phyloP scores from a whole-genome alignment of 2,329 filamentous ascomycete genomes.

The Phoma sp. region DNA sequence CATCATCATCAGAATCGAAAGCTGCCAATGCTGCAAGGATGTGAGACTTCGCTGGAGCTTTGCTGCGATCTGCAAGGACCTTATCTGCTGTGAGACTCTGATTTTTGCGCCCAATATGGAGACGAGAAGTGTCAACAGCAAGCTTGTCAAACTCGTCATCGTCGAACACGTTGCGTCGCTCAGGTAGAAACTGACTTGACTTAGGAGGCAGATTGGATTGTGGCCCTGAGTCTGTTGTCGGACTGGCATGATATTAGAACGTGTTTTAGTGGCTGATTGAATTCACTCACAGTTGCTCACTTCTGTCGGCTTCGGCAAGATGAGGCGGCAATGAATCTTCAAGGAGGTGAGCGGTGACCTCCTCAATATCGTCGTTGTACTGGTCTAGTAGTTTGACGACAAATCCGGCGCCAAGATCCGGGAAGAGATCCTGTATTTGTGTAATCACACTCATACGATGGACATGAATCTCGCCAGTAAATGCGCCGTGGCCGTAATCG shows the following conservation, averaged over 20 bases:
- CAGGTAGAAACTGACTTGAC: conserved; percentile 62
- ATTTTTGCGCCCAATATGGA: conserved; percentile 80
- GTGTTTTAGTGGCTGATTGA: background rate
- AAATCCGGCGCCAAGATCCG: conserved; percentile 83
- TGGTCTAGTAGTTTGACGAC: conserved; percentile 79
- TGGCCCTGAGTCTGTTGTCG: conserved; percentile 15
- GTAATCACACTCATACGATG: conserved; percentile 85
- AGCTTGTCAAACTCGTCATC: conserved; percentile 75
- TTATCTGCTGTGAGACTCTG: conserved; percentile 71
- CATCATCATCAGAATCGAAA: conserved; percentile 94
- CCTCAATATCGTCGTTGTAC: conserved; percentile 77
- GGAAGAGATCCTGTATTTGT: conserved; percentile 93
- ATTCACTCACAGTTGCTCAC: conserved; percentile 62
- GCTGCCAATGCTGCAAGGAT: conserved; percentile 86
- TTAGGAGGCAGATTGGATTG: conserved; percentile 60
- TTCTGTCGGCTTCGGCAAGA: conserved; percentile 67
- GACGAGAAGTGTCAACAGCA: conserved; percentile 66
- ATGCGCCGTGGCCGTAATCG: conserved; percentile 42
- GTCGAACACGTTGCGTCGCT: conserved; percentile 77
- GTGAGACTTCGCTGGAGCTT: conserved; percentile 77
- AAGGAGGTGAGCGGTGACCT: conserved; percentile 80
- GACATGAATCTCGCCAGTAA: conserved; percentile 65
- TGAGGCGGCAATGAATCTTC: conserved; percentile 76
- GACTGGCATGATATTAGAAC: conserved; percentile 28
- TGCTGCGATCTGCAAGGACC: conserved; percentile 68